Evolutionary conservation across 2,329 filamentous ascomycete species (phyloP).

Genomic region (Shiraia sp.): DNA sequence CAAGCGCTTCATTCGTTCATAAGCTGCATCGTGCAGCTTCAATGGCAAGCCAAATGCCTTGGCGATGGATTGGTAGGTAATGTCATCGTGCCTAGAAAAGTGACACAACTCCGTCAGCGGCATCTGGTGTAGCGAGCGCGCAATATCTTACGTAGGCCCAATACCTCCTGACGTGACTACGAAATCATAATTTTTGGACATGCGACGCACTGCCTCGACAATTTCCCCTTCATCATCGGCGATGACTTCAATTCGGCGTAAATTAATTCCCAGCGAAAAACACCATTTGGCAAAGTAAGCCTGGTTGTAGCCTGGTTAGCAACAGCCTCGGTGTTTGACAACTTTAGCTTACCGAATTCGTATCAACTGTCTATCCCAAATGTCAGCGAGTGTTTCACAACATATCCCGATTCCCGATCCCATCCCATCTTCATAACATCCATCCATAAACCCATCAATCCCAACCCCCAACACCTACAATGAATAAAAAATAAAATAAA

Average conservation of each 20-base stretch:
- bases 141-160: constrained; percentile 78
- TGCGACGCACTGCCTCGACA: constrained; percentile 79
- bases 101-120: constrained; percentile 15
- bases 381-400: constrained; percentile 20
- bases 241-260: constrained; percentile 91
- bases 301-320: too few species aligned
- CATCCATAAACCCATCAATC: too few species aligned
- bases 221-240: constrained; percentile 92
- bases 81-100: constrained; percentile 81
- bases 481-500: background rate
- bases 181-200: constrained; percentile 90
- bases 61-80: constrained; percentile 92
- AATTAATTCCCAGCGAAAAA: constrained; percentile 65
- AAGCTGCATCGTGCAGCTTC: constrained; percentile 75
- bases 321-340: background rate
- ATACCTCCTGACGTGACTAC: constrained; percentile 96
- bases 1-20: constrained; percentile 79
- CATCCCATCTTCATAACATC: too few species aligned
- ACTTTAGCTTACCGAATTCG: constrained; percentile 56
- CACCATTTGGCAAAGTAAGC: constrained; percentile 68
- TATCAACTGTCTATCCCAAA: constrained; percentile 61
- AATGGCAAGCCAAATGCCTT: constrained; percentile 82
- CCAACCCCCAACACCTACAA: too few species aligned
- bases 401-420: background rate
- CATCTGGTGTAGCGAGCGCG: constrained; percentile 9